Base-by-base conservation (phyloP, 345 rosid genomes). In the Citrus australasica region DNA sequence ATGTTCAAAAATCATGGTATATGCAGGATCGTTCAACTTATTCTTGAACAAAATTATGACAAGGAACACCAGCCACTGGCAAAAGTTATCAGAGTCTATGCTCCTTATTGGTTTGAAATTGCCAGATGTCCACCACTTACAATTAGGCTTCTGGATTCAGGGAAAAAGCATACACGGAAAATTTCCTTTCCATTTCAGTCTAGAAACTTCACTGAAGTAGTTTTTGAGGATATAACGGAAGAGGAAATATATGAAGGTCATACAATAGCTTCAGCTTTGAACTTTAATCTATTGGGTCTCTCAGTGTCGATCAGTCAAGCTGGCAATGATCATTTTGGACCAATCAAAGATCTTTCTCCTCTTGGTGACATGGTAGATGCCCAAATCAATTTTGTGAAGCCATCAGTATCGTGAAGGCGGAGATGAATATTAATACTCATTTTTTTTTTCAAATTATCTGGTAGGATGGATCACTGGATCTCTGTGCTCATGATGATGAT, bases 391-490 rank as follows among this genome's bases (percentile, higher is more conserved):
- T 53, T 38, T 60, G 37, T 22, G 69, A 64, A 22, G 56, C 55
- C 42, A 53, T 74, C 21, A 69, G 30, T 63, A 53, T 53, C 0
- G 9, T 38, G 64, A 21, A 69, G 25, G 51, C 4, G 9, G 25
- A 73, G 48, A 17, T 64, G 62, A 21, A 65, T 63, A 53, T 66
- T 74, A 22, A 69, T 70, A 66, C 40, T 6, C 13, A 10, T 77
- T 80, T 25, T 77, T 80, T 73, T 51, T 62, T 5, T 40, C 3
- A 5, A 76, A 35, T 61, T 76, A 78, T 68, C 64, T 70, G 60
- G 78, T 79, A 96, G 99, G 97, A 94, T 90, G 99, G 99, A 82
- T 96, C 98, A 22, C 66, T 89, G 85, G 98, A 90, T 89, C 82
- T 96, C 69, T 90, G 84, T 73, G 94, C 98, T 30, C 83, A 85